Conservation (phyloP, 2,329 filamentous ascomycete species). For the Myrmaecium sp. region DNA sequence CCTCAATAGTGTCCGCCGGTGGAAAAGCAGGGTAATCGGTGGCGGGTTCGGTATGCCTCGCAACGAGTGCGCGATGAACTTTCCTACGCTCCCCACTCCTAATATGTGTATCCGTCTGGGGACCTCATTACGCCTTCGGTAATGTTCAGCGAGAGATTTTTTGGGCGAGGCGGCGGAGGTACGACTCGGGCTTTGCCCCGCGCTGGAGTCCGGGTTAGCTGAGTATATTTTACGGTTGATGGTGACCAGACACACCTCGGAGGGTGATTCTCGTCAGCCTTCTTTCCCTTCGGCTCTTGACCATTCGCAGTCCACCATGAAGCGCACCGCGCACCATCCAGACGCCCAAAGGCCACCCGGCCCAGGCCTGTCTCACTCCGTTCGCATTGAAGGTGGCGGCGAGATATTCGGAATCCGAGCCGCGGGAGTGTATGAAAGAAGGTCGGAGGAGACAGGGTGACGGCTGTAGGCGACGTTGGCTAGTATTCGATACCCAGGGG, state of each 20-base stretch:
- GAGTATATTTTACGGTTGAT: too few species aligned
- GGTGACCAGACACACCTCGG: too few species aligned
- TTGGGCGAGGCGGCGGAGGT: too few species aligned
- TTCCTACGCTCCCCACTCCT: slow-evolving; percentile 66
- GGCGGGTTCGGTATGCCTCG: slow-evolving; percentile 43
- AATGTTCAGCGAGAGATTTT: too few species aligned
- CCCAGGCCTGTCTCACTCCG: slow-evolving; percentile 24
- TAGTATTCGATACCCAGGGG: too few species aligned
- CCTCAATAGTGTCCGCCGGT: slow-evolving; percentile 29
- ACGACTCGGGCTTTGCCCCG: too few species aligned
- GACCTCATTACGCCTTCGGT: neutral
- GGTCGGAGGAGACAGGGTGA: slow-evolving; percentile 28
- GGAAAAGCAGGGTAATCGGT: slow-evolving; percentile 66
- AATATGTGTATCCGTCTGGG: slow-evolving; percentile 49
- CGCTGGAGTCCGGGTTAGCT: too few species aligned
- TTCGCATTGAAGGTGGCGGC: slow-evolving; percentile 21
- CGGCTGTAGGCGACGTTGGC: too few species aligned
- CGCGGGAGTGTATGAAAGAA: slow-evolving; percentile 21
- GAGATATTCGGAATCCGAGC: slow-evolving; percentile 29
- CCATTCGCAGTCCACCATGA: slow-evolving; percentile 9
- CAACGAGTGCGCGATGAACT: slow-evolving; percentile 59
- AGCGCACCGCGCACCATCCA: slow-evolving; percentile 7
- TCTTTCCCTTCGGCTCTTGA: slow-evolving; percentile 6
- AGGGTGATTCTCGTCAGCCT: too few species aligned
- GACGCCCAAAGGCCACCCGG: slow-evolving; percentile 25